phyloP scores from a whole-genome alignment of 306 rosid genomes.

The Begonia peltatifolia region DNA sequence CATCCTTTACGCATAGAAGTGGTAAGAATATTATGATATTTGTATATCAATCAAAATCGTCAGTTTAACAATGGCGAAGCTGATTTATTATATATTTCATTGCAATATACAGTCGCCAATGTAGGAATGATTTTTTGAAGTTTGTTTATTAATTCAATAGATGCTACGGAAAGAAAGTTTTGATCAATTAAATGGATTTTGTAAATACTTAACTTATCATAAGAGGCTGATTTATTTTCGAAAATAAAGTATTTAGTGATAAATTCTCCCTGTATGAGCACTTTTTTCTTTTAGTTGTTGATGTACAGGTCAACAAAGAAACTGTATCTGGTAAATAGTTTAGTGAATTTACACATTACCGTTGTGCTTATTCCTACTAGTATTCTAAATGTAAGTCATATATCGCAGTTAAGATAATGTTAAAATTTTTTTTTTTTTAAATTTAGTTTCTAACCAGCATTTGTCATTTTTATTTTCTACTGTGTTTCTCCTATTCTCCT shows the following conservation, averaged over 20 bases:
- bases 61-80: too few species aligned
- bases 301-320: conserved; percentile 44
- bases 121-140: too few species aligned
- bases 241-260: neutral
- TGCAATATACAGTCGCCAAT: too few species aligned
- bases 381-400: conserved; percentile 59
- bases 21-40: conserved; percentile 25
- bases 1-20: conserved; percentile 74
- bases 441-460: neutral
- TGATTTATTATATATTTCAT: too few species aligned
- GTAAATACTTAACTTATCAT: too few species aligned
- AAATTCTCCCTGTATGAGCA: too few species aligned
- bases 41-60: too few species aligned
- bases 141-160: too few species aligned
- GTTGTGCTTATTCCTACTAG: conserved; percentile 60
- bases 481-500: conserved; percentile 58
- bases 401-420: conserved; percentile 4
- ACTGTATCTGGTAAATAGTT: conserved; percentile 55
- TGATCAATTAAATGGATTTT: too few species aligned
- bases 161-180: too few species aligned
- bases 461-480: conserved; percentile 25
- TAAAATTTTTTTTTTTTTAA: neutral
- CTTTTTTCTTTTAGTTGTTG: conserved; percentile 29
- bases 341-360: conserved; percentile 33
- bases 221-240: neutral